These are phyloP conservation scores for Thalassiosira delicatula DNA, from an alignment of 352 stramenopile species.

Conservation along the genomic window DNA sequence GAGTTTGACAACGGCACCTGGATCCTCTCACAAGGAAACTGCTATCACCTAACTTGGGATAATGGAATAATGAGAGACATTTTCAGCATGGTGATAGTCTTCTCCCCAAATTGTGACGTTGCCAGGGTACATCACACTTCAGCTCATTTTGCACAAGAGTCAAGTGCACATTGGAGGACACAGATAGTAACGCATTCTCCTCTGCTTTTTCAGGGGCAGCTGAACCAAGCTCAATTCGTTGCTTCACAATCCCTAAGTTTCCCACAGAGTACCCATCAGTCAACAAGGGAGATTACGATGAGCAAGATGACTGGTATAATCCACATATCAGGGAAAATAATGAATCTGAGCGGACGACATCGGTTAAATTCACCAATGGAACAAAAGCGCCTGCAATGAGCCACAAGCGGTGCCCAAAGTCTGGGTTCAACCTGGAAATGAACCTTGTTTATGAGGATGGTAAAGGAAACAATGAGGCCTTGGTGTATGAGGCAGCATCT, in stretches of 20 bases:
- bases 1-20: neutral
- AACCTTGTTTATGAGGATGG: neutral
- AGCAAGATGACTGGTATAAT: no score
- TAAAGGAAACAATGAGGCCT: neutral
- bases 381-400: no score
- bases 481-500: conserved; percentile 9
- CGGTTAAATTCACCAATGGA: no score
- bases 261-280: no score
- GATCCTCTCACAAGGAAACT: neutral
- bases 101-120: conserved; percentile 21
- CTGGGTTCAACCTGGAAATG: neutral
- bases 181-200: conserved; percentile 24
- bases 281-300: no score
- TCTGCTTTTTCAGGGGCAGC: conserved; percentile 1
- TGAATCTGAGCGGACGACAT: no score
- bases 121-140: conserved; percentile 20
- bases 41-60: conserved; percentile 36
- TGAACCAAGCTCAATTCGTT: neutral
- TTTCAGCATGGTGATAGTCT: conserved; percentile 9
- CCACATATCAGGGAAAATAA: no score
- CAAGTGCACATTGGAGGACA: conserved; percentile 1
- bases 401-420: no score
- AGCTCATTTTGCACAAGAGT: conserved; percentile 19
- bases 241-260: neutral
- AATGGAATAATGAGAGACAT: conserved; percentile 22